Conservation (phyloP, 192 early-diverging fungal species). For the Linnemannia elongata region DNA sequence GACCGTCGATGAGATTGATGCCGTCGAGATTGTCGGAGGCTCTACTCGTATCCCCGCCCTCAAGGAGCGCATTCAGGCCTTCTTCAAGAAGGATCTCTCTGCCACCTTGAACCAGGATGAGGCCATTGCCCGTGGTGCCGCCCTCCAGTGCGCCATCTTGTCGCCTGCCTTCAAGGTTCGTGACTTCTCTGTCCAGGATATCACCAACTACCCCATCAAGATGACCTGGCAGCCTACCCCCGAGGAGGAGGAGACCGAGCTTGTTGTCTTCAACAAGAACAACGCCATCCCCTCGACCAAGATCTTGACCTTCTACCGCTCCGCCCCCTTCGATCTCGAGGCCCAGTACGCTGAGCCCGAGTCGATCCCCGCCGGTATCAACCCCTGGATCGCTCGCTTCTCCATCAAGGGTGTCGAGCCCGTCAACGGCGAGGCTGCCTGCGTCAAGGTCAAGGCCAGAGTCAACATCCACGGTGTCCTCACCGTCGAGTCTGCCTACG, state of each 20-base stretch:
- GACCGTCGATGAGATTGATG: constrained; percentile 87
- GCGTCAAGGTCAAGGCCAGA: constrained; percentile 92
- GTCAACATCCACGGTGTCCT: constrained; percentile 90
- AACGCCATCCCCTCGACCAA: constrained; percentile 92
- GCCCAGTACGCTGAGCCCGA: constrained; percentile 82
- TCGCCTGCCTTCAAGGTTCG: constrained; percentile 98
- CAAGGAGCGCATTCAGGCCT: constrained; percentile 89
- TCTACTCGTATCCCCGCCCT: constrained; percentile 95
- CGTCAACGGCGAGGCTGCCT: constrained; percentile 76
- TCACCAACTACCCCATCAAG: constrained; percentile 90
- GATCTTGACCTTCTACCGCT: constrained; percentile 93
- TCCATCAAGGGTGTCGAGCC: constrained; percentile 86
- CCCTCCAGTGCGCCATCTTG: constrained; percentile 96
- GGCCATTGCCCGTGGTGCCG: constrained; percentile 95
- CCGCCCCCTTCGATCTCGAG: constrained; percentile 85
- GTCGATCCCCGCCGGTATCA: constrained; percentile 81
- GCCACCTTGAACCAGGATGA: constrained; percentile 98
- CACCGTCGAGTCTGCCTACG: constrained; percentile 85
- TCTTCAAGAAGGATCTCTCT: constrained; percentile 90
- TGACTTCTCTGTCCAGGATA: constrained; percentile 94
- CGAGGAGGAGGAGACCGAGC: constrained; percentile 82
- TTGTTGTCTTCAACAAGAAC: constrained; percentile 90
- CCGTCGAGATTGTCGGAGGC: constrained; percentile 96
- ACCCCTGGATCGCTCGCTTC: constrained; percentile 87
- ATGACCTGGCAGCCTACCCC: constrained; percentile 87